These are phyloP conservation scores for Penicillium robsamsonii DNA, from an alignment of 495 filamentous ascomycete species.

Conservation along the genomic window DNA sequence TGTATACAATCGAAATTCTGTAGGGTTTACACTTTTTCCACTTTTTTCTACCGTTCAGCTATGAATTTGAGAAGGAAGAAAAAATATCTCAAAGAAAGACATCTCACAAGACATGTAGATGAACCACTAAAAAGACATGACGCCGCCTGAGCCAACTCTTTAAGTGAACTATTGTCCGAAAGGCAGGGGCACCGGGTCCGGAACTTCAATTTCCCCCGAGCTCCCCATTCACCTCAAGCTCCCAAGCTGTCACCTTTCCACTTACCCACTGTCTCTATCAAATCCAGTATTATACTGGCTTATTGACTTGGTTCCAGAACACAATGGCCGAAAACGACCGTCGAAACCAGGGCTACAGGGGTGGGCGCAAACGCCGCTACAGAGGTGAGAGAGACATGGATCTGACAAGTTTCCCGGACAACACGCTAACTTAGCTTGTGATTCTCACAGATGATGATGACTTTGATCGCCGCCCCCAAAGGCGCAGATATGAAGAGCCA, in stretches of 20 bases:
- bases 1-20: no score
- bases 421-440: conserved; percentile 12
- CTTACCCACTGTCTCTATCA: not conserved
- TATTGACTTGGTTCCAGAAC: conserved; percentile 1
- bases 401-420: conserved; percentile 4
- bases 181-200: conserved; percentile 5
- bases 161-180: not conserved
- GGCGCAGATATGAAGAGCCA: conserved; percentile 78
- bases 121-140: no score
- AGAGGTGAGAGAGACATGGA: conserved; percentile 46
- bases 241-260: conserved; percentile 10
- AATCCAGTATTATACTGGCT: not conserved
- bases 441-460: conserved; percentile 67
- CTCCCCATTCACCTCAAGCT: conserved; percentile 13
- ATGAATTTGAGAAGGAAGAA: not conserved
- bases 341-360: conserved; percentile 54
- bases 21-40: not conserved
- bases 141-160: no score
- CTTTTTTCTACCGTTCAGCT: not conserved
- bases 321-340: conserved; percentile 75
- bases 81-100: not conserved
- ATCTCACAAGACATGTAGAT: no score
- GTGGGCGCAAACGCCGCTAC: conserved; percentile 64
- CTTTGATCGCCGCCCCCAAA: conserved; percentile 66
- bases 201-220: conserved; percentile 18